phyloP scores from a whole-genome alignment of 345 rosid species.

The Angophora floribunda region DNA sequence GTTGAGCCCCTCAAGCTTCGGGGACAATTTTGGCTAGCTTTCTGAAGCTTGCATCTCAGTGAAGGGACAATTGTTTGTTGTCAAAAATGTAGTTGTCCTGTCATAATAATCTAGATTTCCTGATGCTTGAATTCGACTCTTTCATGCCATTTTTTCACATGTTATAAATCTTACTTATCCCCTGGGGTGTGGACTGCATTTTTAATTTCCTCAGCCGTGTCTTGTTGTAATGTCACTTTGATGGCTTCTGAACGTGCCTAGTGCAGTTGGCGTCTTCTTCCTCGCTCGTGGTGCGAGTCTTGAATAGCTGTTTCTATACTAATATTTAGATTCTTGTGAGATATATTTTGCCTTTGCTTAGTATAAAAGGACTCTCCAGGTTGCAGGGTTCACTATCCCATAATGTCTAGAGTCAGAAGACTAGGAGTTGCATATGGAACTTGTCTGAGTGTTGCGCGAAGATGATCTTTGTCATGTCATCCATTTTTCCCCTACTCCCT shows the following conservation, averaged over 20 bases:
- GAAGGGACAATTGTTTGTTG: neutral
- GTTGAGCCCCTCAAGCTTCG: neutral
- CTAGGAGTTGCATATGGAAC: neutral
- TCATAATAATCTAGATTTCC: neutral
- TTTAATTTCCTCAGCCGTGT: neutral
- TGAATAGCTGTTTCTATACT: neutral
- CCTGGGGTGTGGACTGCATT: neutral
- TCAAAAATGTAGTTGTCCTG: neutral
- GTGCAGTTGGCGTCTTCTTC: neutral
- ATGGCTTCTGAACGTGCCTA: neutral
- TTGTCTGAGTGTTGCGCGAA: neutral
- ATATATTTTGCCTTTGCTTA: neutral
- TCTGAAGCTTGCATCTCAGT: neutral
- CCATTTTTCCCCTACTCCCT: neutral
- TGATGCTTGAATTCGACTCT: neutral
- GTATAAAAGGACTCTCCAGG: neutral
- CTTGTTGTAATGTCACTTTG: neutral
- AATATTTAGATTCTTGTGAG: neutral
- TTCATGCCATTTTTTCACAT: neutral
- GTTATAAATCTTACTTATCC: neutral
- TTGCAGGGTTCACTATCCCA: neutral
- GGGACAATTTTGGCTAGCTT: neutral
- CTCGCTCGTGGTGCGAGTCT: neutral
- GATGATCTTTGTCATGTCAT: neutral
- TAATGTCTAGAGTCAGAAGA: neutral